Conservation (phyloP, 495 filamentous ascomycete genomes). For the Hypoxylon intermedium region DNA sequence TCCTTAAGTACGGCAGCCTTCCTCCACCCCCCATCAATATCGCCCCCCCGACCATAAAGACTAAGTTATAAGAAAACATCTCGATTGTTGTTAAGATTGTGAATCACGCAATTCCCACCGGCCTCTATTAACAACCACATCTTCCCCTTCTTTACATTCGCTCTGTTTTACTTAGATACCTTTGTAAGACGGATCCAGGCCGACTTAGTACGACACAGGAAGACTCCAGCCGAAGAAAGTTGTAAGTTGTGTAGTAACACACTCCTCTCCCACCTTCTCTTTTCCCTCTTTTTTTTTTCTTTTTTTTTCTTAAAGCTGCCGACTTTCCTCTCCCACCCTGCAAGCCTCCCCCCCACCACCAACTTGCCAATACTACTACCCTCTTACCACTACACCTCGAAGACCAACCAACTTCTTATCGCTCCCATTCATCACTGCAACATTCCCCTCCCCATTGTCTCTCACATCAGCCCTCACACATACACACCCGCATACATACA, state of each 20-base stretch:
- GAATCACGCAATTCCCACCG: constrained; percentile 40
- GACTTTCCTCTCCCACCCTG: constrained; percentile 32
- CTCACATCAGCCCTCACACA: constrained; percentile 35
- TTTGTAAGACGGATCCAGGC: constrained; percentile 40
- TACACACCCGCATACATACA: constrained; percentile 17
- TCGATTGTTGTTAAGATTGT: constrained; percentile 35
- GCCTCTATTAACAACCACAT: constrained; percentile 30
- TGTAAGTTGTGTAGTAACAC: constrained; percentile 33
- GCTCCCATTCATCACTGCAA: constrained; percentile 34
- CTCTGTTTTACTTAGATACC: constrained; percentile 42
- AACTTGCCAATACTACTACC: constrained; percentile 38
- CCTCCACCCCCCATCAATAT: constrained; percentile 37
- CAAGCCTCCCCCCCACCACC: constrained; percentile 39
- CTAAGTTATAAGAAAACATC: constrained; percentile 40
- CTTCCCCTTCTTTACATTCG: constrained; percentile 34
- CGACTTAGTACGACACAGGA: constrained; percentile 34
- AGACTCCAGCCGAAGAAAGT: constrained; percentile 39
- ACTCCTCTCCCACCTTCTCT: constrained; percentile 26
- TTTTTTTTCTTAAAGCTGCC: constrained; percentile 26
- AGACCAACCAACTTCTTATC: constrained; percentile 38
- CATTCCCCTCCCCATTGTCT: constrained; percentile 41
- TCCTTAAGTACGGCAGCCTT: constrained; percentile 35
- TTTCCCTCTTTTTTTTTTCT: constrained; percentile 16
- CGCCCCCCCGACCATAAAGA: constrained; percentile 36
- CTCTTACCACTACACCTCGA: constrained; percentile 40